These are phyloP conservation scores for Saccharum spontaneum DNA, from an alignment of 176 grass and related monocot species.

Conservation along the genomic window DNA sequence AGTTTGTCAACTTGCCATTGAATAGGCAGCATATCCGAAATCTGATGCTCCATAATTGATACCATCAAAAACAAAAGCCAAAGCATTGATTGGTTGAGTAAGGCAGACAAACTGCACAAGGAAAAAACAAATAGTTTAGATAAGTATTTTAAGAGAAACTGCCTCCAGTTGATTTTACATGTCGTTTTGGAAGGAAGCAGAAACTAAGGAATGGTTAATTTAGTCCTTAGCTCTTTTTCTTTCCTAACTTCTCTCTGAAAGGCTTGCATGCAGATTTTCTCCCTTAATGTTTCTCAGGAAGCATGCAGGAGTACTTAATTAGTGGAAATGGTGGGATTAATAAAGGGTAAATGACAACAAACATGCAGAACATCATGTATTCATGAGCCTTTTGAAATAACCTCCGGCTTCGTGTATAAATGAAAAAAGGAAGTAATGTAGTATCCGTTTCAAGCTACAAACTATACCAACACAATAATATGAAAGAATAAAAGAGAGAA, in stretches of 20 bases:
- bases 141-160: neutral
- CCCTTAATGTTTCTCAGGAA: neutral
- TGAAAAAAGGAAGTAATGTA: neutral
- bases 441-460: neutral
- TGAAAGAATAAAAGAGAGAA: neutral
- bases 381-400: neutral
- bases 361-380: neutral
- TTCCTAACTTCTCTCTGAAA: neutral
- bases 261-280: neutral
- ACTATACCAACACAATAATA: neutral
- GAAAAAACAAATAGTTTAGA: constrained; percentile 4
- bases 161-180: neutral
- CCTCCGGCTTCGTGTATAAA: neutral
- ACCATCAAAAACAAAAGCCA: constrained; percentile 95
- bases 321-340: neutral
- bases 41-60: constrained; percentile 91
- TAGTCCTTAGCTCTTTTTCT: neutral
- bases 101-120: constrained; percentile 66
- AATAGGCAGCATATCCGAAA: constrained; percentile 84
- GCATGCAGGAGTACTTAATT: neutral
- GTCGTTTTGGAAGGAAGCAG: neutral
- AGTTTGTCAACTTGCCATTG: constrained; percentile 57
- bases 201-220: neutral
- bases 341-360: neutral
- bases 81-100: constrained; percentile 81